Evolutionary conservation across 768 basidiomycete genomes (phyloP), one percentile per base, ranked within the genome.

Genomic region (Lyophyllum atratum): DNA sequence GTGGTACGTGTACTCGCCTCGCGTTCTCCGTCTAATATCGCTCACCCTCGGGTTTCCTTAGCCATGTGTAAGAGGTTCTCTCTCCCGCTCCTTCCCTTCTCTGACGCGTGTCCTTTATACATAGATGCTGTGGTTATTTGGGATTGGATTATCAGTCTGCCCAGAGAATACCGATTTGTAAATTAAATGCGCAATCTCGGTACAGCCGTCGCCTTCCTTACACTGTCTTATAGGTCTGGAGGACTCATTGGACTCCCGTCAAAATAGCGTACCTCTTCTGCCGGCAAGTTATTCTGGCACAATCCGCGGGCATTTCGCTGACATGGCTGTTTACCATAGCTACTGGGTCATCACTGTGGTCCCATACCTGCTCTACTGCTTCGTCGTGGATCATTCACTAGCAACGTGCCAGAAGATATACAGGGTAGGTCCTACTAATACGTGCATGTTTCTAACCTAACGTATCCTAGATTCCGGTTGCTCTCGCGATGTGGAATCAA

Each of bases 401-500:
- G 84, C 82, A 60, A 81, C 80, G 10, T 93, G 90, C 70, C 70
- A 87, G 64, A 83, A 77, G 65, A 87, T 90, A 55, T 93, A 81
- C 76, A 87, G 80, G 75, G 91, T 85, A 54, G 54, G 61, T 60
- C 47, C 31, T 26, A 43, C 17, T 49, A 22, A 14, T 22, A 21
- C 39, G n/a, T n/a, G n/a, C n/a, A 3, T 44, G 19, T 12, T 19
- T n/a, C 9, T 43, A 24, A 11, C n/a, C 40, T 61, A 39, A 56
- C 28, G 17, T 43, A 37, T 48, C 46, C 50, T 55, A 92, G 90
- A 84, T 91, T 51, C 90, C 90, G 5, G 90, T 92, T 55, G 85
- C 86, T 6, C 79, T 92, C 48, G 89, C 89, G 17, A 87, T 91
- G 85, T 92, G 89, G 89, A 92, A 92, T 64, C 90, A 92, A 81